Evolutionary conservation across 192 early-diverging fungal species (phyloP).

Genomic region (Coemansia furcata): DNA sequence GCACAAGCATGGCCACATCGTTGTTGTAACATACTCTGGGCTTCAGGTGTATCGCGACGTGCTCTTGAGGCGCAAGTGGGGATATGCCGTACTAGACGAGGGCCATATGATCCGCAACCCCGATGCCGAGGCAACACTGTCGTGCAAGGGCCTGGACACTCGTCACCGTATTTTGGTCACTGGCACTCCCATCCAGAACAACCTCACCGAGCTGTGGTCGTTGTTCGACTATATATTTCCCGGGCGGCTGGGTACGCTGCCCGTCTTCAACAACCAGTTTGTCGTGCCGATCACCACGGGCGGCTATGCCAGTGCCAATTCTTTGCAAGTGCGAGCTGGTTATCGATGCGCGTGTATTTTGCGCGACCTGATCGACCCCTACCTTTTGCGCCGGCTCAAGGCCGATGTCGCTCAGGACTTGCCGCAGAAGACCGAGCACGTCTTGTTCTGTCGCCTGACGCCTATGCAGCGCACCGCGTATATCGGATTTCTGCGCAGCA

Average conservation of each 20-base stretch:
- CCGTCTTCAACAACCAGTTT: conserved; percentile 70
- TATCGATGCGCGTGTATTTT: conserved; percentile 90
- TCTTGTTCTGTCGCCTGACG: conserved; percentile 89
- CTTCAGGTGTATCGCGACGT: conserved; percentile 68
- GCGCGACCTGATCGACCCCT: conserved; percentile 90
- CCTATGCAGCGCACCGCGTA: conserved; percentile 71
- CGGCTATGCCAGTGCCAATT: conserved; percentile 88
- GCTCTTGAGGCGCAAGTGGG: conserved; percentile 75
- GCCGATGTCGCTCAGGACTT: conserved; percentile 86
- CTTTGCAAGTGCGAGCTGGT: conserved; percentile 88
- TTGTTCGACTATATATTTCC: conserved; percentile 81
- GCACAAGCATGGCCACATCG: conserved; percentile 63
- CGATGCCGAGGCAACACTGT: conserved; percentile 78
- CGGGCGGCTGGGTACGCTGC: conserved; percentile 63
- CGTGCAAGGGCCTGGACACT: conserved; percentile 70
- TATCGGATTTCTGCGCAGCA: conserved; percentile 65
- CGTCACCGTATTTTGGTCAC: conserved; percentile 72
- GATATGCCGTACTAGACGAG: conserved; percentile 89
- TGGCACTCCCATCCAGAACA: conserved; percentile 83
- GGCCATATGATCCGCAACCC: conserved; percentile 97
- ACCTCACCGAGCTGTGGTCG: conserved; percentile 77
- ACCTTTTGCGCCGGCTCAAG: conserved; percentile 89
- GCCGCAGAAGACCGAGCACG: conserved; percentile 89
- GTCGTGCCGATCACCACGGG: conserved; percentile 89
- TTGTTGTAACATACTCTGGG: conserved; percentile 87